Evolutionary conservation across 768 basidiomycete genomes (phyloP).

Genomic region (Pulveroboletus sp.): DNA sequence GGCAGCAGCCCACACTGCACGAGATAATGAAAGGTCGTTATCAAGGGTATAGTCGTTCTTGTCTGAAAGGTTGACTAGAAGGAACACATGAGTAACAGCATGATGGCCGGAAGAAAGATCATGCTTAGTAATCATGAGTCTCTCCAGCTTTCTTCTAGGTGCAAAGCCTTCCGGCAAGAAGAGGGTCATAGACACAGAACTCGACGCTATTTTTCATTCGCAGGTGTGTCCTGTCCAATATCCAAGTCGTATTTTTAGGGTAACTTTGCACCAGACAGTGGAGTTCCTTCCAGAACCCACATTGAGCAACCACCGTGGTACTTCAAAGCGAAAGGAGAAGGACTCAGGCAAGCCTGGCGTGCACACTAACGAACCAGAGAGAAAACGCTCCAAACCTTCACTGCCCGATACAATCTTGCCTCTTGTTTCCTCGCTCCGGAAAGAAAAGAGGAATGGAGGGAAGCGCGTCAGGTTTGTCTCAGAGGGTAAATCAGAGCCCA

Average conservation of each 20-base stretch:
- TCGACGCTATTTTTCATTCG: constrained; percentile 61
- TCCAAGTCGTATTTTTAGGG: constrained; percentile 15
- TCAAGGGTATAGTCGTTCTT: no score
- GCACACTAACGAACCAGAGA: constrained; percentile 12
- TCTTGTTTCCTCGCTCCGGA: constrained; percentile 17
- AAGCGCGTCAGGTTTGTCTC: constrained; percentile 3
- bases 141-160: constrained; percentile 52
- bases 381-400: constrained; percentile 18
- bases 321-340: constrained; percentile 9
- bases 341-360: constrained; percentile 13
- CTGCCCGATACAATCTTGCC: constrained; percentile 10
- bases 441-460: constrained; percentile 13
- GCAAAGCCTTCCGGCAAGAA: constrained; percentile 31
- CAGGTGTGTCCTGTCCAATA: constrained; percentile 38
- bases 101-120: no score
- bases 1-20: no score
- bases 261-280: constrained; percentile 4
- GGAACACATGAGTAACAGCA: no score
- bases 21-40: no score
- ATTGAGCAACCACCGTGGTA: neutral
- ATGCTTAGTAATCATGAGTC: constrained; percentile 44
- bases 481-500: neutral
- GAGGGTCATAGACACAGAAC: constrained; percentile 52
- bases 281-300: constrained; percentile 2
- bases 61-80: no score